Percentiles rank a stretch among this genome's conserved stretches.
Conservation (phyloP, 2,329 filamentous ascomycete genomes). For the Alternaria ethzedia region DNA sequence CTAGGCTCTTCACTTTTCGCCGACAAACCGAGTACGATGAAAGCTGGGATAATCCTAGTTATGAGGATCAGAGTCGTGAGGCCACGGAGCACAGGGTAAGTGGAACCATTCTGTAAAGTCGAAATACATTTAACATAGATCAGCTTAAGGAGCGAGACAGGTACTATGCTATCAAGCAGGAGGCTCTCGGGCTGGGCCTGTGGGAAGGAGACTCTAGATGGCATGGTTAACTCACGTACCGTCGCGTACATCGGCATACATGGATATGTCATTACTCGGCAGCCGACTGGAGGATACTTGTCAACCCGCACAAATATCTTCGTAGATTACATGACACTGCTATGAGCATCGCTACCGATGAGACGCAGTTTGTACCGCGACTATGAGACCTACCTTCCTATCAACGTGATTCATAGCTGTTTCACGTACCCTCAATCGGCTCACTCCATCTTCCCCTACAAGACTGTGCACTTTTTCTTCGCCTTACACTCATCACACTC, state of each 20-base stretch:
- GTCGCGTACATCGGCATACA: background rate
- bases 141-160: too few relatives aligned
- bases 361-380: too few relatives aligned
- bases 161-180: background rate
- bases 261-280: background rate
- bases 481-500: slow-evolving; percentile 6
- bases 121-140: too few relatives aligned
- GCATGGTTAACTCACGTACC: background rate
- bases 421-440: background rate
- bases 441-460: background rate
- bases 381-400: too few relatives aligned
- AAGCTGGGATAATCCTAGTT: too few relatives aligned
- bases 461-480: background rate
- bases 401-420: background rate
- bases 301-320: background rate
- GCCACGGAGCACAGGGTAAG: too few relatives aligned
- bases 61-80: too few relatives aligned
- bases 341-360: too few relatives aligned
- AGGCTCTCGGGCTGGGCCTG: background rate
- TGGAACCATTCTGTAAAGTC: too few relatives aligned
- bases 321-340: background rate
- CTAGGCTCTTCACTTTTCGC: too few relatives aligned
- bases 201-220: background rate
- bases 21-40: too few relatives aligned
- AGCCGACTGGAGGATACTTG: background rate